Percentiles rank a stretch among this genome's conserved stretches.
phyloP scores from a whole-genome alignment of 768 basidiomycete species.

The Macrolepiota fuliginosa region DNA sequence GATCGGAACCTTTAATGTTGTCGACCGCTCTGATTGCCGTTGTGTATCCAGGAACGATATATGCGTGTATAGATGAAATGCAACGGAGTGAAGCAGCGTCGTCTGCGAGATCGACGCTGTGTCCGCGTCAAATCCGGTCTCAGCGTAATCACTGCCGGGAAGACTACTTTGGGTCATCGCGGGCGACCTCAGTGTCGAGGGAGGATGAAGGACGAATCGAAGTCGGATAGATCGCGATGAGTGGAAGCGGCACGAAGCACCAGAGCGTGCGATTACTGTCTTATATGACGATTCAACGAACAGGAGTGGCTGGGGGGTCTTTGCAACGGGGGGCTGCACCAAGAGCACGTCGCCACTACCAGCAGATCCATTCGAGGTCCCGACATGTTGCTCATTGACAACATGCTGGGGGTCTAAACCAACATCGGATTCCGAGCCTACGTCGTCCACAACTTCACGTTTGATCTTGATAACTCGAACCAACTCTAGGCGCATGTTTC shows the following conservation, averaged over 20 bases:
- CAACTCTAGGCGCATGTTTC: conserved; percentile 81
- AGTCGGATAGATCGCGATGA: conserved; percentile 68
- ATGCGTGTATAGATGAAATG: conserved; percentile 72
- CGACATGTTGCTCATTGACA: conserved; percentile 8
- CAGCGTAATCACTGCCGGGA: conserved; percentile 39
- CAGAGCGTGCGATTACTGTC: conserved; percentile 74
- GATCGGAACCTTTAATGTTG: conserved; percentile 66
- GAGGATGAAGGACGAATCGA: conserved; percentile 77
- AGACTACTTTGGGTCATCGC: conserved; percentile 42
- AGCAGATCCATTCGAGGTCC: conserved; percentile 11
- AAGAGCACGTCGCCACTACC: neutral
- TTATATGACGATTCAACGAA: conserved; percentile 43
- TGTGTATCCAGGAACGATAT: conserved; percentile 76
- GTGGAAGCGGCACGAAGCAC: conserved; percentile 91
- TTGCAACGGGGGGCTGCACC: conserved; percentile 31
- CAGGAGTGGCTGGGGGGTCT: conserved; percentile 35
- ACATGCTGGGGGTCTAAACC: conserved; percentile 22
- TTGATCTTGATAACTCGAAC: conserved; percentile 62
- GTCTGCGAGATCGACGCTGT: conserved; percentile 77
- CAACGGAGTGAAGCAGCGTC: conserved; percentile 80
- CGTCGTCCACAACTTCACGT: conserved; percentile 38
- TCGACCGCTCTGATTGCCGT: conserved; percentile 64
- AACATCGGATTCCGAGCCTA: conserved; percentile 29
- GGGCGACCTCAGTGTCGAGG: conserved; percentile 48
- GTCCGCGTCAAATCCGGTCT: conserved; percentile 56